Base-by-base conservation (phyloP, 2,329 filamentous ascomycete species). In the Fusarium denticulatum region DNA sequence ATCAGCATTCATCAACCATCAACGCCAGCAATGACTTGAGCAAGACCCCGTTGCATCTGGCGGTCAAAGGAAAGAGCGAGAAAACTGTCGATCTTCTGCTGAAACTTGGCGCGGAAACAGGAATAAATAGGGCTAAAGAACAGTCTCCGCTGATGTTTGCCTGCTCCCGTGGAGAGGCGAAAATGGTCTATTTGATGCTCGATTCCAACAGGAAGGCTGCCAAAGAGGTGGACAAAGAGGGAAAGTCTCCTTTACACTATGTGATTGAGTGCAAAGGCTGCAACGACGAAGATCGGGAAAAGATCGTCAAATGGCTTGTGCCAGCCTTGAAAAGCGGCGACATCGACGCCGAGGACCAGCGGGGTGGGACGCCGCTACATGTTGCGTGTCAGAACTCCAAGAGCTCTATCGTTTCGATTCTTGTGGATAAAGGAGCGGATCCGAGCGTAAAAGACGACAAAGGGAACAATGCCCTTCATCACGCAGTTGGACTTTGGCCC, bases 201-300 rank as follows among this genome's bases (percentile, higher is more conserved):
- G 10, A 18, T 8, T 13, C 12, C 2, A 8, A 24, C 3, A 16
- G 4, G 1, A 6, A 40, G n/a, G 26, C 10, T 7, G 14, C 36
- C 13, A 6, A 10, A 22, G 36, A 55, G 1, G 5, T 7, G 12
- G 36, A 32, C 6, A 18, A 40, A 4, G 3, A 39, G 2, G 52
- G 15, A 6, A 30, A 40, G 7, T n/a, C 52, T 40, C 20, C 52
- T 3, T 30, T 55, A 5, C 52, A 55, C 36, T 40, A 55, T 24
- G 10, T 3, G 7, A 26, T 40, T n/a, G 12, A 40, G 20, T 40
- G 24, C 7, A n/a, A 55, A n/a, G 12, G 1, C 20, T 18, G 11
- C 26, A n/a, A 28, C 7, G 36, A 40, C 5, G 26, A 18, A 13
- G 20, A 28, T 7, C 26, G 9, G 4, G 18, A 28, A 10, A 22